Conservation (phyloP, 163 green algal genomes). For the Trebouxiophyceae sp. region DNA sequence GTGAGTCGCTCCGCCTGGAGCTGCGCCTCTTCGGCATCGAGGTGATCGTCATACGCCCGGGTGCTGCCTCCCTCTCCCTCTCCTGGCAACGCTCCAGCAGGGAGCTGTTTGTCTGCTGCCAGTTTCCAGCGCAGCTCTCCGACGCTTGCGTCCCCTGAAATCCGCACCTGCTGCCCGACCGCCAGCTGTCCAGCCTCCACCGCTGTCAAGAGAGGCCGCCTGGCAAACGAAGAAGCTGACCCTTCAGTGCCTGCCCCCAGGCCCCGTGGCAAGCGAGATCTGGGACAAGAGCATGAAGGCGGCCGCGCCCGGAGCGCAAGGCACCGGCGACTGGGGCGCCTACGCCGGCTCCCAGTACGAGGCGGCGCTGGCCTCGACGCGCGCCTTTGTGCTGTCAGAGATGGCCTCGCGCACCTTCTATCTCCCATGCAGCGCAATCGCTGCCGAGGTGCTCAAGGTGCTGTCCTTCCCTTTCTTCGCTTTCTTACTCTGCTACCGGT, state of each 20-base stretch:
- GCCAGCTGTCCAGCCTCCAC: no score
- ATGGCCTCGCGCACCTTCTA: not conserved
- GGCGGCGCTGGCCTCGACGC: not conserved
- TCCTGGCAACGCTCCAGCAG: no score
- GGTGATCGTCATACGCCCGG: not conserved
- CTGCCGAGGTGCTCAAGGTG: not conserved
- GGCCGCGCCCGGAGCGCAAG: not conserved
- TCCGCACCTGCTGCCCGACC: no score
- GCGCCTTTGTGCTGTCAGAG: not conserved
- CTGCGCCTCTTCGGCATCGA: not conserved
- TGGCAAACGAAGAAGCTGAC: no score
- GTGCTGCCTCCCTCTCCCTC: not conserved
- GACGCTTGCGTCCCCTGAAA: no score
- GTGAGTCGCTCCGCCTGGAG: not conserved
- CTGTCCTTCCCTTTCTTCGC: no score
- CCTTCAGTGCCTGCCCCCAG: no score
- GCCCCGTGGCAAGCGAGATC: no score
- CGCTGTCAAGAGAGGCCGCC: no score
- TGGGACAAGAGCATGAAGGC: not conserved
- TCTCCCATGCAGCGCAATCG: not conserved
- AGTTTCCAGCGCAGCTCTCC: no score
- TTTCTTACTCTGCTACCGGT: no score
- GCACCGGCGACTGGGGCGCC: not conserved
- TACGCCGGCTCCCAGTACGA: not conserved
- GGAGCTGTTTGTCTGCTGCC: no score